A percentile compares a stretch with the other conserved stretches of the same genome.
phyloP scores from a whole-genome alignment of 2,329 filamentous ascomycete species.

The Geoglossum cookeanum region DNA sequence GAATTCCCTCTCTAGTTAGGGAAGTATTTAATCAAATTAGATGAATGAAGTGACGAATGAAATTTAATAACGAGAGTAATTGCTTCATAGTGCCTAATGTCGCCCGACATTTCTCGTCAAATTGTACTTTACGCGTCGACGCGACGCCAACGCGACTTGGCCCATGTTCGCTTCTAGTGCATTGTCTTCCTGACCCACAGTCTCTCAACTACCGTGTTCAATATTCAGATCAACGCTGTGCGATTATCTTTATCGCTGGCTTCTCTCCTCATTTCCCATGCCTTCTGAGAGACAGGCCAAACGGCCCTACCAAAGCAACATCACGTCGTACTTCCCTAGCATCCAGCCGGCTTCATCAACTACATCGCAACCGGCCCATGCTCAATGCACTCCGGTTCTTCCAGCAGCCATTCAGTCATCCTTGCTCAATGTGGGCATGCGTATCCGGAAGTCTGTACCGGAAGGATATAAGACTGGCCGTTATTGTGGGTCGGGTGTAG shows the following conservation, averaged over 20 bases:
- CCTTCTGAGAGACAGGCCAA: neutral
- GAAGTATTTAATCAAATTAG: neutral
- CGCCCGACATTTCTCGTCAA: too few relatives aligned
- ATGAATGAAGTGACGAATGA: neutral
- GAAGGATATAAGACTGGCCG: slow-evolving; percentile 77
- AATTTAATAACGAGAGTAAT: too few relatives aligned
- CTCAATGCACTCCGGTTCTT: slow-evolving; percentile 29
- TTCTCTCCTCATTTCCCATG: neutral
- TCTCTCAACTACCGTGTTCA: neutral
- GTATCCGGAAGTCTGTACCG: slow-evolving; percentile 76
- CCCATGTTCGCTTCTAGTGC: neutral
- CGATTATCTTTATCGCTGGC: neutral
- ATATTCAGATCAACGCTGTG: neutral
- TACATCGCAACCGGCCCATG: neutral
- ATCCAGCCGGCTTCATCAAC: neutral
- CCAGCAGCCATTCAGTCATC: slow-evolving; percentile 54
- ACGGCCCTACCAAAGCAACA: slow-evolving; percentile 3
- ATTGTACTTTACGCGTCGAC: neutral
- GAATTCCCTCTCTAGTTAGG: neutral
- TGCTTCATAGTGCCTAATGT: too few relatives aligned
- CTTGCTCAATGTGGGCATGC: slow-evolving; percentile 85
- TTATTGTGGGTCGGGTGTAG: neutral
- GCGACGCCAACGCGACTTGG: neutral
- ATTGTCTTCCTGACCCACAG: neutral
- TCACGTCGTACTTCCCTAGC: slow-evolving; percentile 1